Evolutionary conservation across 352 stramenopile species (phyloP).

Genomic region (Elongisporangium senticosum): DNA sequence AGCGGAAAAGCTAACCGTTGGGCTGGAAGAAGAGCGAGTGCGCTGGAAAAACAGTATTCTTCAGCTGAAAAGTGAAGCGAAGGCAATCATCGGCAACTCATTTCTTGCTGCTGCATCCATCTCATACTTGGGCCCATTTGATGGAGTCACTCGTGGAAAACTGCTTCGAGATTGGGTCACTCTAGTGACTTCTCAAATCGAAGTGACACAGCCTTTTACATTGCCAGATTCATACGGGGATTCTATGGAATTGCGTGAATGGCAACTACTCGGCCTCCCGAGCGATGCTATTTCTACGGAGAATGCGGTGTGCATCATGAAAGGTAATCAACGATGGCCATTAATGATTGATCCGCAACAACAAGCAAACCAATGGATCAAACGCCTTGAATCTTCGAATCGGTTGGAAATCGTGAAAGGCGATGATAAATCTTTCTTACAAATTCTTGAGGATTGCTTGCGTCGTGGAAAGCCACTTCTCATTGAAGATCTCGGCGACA

Average conservation of each 20-base stretch:
- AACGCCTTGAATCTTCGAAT: conserved; percentile 68
- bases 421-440: conserved; percentile 33
- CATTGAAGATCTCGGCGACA: conserved; percentile 51
- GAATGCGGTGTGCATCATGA: conserved; percentile 88
- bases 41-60: conserved; percentile 68
- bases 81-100: conserved; percentile 46
- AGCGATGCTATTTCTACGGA: conserved; percentile 87
- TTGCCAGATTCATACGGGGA: conserved; percentile 77
- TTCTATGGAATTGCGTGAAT: conserved; percentile 77
- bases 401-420: conserved; percentile 72
- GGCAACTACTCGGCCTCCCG: conserved; percentile 84
- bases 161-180: conserved; percentile 33
- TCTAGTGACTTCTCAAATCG: conserved; percentile 12
- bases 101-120: conserved; percentile 61
- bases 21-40: conserved; percentile 63
- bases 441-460: conserved; percentile 36
- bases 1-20: conserved; percentile 56
- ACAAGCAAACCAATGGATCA: conserved; percentile 90
- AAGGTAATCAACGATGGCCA: conserved; percentile 83
- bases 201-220: conserved; percentile 38
- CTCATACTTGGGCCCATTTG: conserved; percentile 65
- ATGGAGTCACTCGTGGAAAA: conserved; percentile 26
- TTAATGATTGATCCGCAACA: conserved; percentile 93
- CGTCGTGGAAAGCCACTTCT: conserved; percentile 36
- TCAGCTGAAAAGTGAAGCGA: conserved; percentile 34